phyloP scores from a whole-genome alignment of 306 rosid genomes.

The Sophora flavescens region DNA sequence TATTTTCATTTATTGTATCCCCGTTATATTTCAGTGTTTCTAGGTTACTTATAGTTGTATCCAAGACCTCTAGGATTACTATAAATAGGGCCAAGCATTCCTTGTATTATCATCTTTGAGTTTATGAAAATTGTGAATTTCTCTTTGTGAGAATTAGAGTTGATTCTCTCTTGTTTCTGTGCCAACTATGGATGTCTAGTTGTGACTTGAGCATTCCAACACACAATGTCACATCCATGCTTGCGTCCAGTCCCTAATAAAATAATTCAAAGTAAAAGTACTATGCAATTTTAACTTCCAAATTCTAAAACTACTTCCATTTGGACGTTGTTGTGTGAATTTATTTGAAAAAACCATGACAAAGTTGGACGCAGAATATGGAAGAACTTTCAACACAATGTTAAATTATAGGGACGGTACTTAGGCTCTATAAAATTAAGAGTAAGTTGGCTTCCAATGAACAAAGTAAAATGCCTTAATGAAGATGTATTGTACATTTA shows the following conservation, averaged over 20 bases:
- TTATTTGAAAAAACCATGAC: background rate
- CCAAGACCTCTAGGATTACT: no score
- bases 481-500: slow-evolving; percentile 51
- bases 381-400: slow-evolving; percentile 18
- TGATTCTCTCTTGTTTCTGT: no score
- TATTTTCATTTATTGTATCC: no score
- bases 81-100: no score
- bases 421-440: slow-evolving; percentile 32
- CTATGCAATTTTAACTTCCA: background rate
- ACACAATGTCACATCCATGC: no score
- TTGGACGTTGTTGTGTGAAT: background rate
- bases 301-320: background rate
- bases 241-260: background rate
- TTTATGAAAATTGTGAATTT: no score
- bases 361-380: background rate
- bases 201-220: background rate
- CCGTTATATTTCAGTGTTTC: no score
- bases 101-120: no score
- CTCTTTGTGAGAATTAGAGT: no score
- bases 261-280: background rate
- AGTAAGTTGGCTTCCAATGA: slow-evolving; percentile 10
- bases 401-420: background rate
- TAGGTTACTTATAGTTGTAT: no score
- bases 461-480: slow-evolving; percentile 30
- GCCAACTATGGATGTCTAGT: background rate